Evolutionary conservation across 1,284 basidiomycete genomes (phyloP).

Genomic region (Malassezia brasiliensis): DNA sequence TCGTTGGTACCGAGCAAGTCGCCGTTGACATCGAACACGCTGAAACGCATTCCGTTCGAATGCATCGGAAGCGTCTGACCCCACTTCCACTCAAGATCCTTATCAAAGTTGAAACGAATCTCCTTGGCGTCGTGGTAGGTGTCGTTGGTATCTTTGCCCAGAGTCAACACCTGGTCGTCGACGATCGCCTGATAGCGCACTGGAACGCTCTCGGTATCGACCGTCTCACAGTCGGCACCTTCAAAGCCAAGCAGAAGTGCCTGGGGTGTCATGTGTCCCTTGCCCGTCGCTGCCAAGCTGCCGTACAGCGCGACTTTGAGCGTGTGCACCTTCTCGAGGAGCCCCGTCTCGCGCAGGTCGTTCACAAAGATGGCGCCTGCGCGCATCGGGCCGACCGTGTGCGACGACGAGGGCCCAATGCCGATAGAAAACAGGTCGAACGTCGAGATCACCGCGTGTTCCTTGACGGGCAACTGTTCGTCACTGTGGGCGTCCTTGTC

Average conservation of each 20-base stretch:
- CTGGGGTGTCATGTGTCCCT: constrained; percentile 89
- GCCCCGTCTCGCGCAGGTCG: constrained; percentile 62
- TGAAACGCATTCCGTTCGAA: constrained; percentile 71
- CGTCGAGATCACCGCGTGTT: constrained; percentile 74
- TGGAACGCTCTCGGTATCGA: constrained; percentile 64
- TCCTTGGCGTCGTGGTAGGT: constrained; percentile 13
- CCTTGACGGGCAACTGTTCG: constrained; percentile 43
- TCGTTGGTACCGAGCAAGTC: constrained; percentile 86
- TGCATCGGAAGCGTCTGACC: constrained; percentile 53
- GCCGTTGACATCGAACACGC: constrained; percentile 68
- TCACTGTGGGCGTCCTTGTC: background rate
- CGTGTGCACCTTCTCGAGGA: constrained; percentile 64
- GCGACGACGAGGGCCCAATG: constrained; percentile 51
- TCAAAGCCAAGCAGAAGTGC: constrained; percentile 82
- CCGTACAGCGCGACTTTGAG: constrained; percentile 76
- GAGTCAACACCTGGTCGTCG: constrained; percentile 58
- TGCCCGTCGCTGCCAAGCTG: constrained; percentile 57
- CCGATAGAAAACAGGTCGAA: constrained; percentile 84
- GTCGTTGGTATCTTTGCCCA: constrained; percentile 53
- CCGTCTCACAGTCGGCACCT: constrained; percentile 60
- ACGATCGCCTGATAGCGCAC: constrained; percentile 64
- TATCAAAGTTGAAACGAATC: constrained; percentile 73
- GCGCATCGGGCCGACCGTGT: constrained; percentile 75
- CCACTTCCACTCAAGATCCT: constrained; percentile 80
- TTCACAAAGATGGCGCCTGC: constrained; percentile 68